Base-by-base conservation (phyloP, 2,329 filamentous ascomycete species). In the Apiospora arundinis region DNA sequence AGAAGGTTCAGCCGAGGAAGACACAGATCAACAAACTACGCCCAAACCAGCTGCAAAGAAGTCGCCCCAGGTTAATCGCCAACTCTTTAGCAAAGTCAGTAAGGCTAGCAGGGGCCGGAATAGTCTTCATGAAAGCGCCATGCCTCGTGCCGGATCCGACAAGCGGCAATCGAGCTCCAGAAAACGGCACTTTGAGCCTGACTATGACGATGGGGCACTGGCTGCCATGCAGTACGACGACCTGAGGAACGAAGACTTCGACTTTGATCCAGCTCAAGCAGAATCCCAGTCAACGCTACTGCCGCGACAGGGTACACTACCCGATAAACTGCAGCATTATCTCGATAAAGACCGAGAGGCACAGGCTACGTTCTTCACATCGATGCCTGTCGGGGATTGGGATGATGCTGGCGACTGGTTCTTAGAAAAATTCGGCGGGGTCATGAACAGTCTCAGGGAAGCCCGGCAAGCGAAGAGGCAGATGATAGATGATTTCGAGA, bases 341-440 rank as follows among this genome's bases (percentile, higher is more conserved):
- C 45, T 76, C 8, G 68, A 84, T 76, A 85, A 85, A 72, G 80
- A 79, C 69, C 82, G 85, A 70, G 81, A 81, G 23, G 76, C 73
- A 11, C 84, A 85, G 67, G 76, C 78, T 44, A 85, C 87, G 0
- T 86, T 90, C 70, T 90, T 90, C 75, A 83, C 82, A 2, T 83
- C 83, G 69, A 86, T 90, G 83, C 79, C 85, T 0, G 81, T 90
- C 18, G 80, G 83, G 21, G 89, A 90, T 69, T 91, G 89, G 89
- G 88, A 91, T 74, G 82, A 84, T 18, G 85, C 88, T 1, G 89
- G 89, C 6, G 88, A 90, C 74, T 91, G 89, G 89, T 89, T 91
- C 70, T 80, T 89, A 28, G 84, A 85, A 60, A 86, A 85, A 73
- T 90, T 91, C 73, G 80, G 83, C 9, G 81, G 81, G 3, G 79